phyloP scores from a whole-genome alignment of 2,329 filamentous ascomycete genomes.

The Zasmidium cellare region DNA sequence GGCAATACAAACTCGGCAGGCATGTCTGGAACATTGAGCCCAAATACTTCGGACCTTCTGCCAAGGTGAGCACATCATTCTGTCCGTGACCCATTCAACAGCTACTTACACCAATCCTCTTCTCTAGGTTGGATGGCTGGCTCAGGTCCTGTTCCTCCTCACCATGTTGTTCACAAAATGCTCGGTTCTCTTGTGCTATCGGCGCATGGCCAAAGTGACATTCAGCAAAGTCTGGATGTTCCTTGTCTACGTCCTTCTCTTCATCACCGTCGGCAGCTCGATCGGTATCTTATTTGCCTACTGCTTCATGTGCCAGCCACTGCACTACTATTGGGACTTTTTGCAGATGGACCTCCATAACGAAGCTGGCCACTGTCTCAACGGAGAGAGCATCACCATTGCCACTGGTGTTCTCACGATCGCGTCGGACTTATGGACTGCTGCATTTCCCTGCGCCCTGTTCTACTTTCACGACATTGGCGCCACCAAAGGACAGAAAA shows the following conservation, averaged over 20 bases:
- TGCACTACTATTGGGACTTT: constrained; percentile 24
- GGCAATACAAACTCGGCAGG: constrained; percentile 15
- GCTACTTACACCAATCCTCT: no score
- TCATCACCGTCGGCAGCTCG: constrained; percentile 19
- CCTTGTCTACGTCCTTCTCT: constrained; percentile 19
- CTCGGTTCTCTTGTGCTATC: constrained; percentile 31
- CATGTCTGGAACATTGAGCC: constrained; percentile 26
- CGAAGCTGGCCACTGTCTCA: constrained; percentile 14
- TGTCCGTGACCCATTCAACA: background rate
- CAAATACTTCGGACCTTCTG: background rate
- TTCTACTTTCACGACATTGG: constrained; percentile 18
- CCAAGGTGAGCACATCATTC: background rate
- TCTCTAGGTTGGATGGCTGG: constrained; percentile 18
- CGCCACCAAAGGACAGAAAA: constrained; percentile 20
- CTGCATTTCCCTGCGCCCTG: constrained; percentile 24
- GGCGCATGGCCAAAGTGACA: constrained; percentile 19
- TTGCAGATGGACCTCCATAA: constrained; percentile 3
- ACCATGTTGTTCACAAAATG: constrained; percentile 22
- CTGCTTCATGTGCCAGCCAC: constrained; percentile 21
- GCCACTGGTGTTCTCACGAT: constrained; percentile 22
- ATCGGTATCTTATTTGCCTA: constrained; percentile 19
- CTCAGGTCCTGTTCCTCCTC: constrained; percentile 22
- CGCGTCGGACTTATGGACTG: constrained; percentile 27
- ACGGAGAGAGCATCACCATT: constrained; percentile 8
- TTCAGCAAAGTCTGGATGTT: constrained; percentile 15